Conservation (phyloP, 2,329 filamentous ascomycete species). For the Phoma sp. region DNA sequence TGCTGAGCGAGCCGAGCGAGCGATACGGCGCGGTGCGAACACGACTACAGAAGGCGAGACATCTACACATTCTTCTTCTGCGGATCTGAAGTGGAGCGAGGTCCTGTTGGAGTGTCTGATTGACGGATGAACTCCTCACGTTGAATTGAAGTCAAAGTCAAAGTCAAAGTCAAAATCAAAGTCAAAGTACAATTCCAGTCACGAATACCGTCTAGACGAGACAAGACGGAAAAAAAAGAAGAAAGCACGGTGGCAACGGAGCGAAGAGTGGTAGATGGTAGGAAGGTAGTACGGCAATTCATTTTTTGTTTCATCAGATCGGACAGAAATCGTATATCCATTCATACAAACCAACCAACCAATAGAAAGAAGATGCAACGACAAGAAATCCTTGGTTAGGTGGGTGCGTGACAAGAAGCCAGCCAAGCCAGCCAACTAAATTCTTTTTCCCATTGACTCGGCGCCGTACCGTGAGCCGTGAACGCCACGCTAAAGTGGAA, state of each 20-base stretch:
- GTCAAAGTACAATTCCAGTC: too few species aligned
- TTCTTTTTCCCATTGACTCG: not conserved
- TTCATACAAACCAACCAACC: not conserved
- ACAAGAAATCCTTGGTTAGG: too few species aligned
- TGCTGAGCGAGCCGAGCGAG: not conserved
- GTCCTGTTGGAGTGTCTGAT: conserved; percentile 6
- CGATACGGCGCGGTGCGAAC: not conserved
- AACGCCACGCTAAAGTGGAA: conserved; percentile 15
- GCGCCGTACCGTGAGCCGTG: conserved; percentile 7
- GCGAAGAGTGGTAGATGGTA: not conserved
- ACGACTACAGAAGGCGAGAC: not conserved
- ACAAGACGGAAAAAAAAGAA: not conserved
- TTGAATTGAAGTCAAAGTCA: not conserved
- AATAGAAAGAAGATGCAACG: not conserved
- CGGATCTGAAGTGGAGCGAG: conserved; percentile 4
- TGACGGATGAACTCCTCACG: not conserved
- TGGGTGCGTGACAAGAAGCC: too few species aligned
- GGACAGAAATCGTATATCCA: not conserved
- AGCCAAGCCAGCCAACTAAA: not conserved
- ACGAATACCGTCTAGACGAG: too few species aligned
- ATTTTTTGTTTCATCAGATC: too few species aligned
- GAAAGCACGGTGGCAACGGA: not conserved
- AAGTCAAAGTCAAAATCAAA: too few species aligned
- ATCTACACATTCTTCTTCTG: not conserved
- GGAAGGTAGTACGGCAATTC: too few species aligned